Percentiles rank a stretch among this genome's conserved stretches.
phyloP scores from a whole-genome alignment of 1,284 basidiomycete species.

The Hemileccinum hortonii region DNA sequence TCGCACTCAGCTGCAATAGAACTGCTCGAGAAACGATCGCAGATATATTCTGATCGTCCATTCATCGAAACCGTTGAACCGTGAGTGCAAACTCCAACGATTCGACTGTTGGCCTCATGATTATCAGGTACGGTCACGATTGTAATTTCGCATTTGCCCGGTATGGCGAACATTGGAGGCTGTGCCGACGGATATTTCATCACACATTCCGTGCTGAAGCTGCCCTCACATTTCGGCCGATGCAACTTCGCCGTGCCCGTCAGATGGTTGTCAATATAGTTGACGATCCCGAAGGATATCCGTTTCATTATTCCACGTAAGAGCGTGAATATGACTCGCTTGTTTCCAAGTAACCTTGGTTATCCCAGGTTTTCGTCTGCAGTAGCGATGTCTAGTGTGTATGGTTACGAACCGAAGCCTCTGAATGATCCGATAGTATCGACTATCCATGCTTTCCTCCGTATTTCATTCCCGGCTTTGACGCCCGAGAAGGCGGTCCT shows the following conservation, averaged over 20 bases:
- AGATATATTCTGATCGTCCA: conserved; percentile 9
- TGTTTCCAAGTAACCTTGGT: background rate
- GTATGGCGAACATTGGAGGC: conserved; percentile 2
- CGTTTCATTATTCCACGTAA: conserved; percentile 2
- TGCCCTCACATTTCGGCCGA: conserved; percentile 2
- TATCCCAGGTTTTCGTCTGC: conserved; percentile 11
- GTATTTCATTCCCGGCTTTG: background rate
- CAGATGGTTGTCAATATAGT: conserved; percentile 7
- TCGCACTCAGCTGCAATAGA: background rate
- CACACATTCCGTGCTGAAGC: conserved; percentile 1
- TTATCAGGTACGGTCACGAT: background rate
- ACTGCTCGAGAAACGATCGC: conserved; percentile 8
- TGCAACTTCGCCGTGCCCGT: conserved; percentile 7
- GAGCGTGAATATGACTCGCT: background rate
- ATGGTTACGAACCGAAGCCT: conserved; percentile 13
- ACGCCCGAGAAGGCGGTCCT: conserved; percentile 2
- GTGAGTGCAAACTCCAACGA: background rate
- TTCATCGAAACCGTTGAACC: conserved; percentile 3
- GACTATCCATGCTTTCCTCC: background rate
- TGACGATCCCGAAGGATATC: conserved; percentile 1
- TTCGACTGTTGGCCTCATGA: background rate
- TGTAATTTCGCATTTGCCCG: background rate
- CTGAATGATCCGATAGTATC: conserved; percentile 12
- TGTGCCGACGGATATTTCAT: background rate
- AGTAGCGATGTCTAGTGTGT: conserved; percentile 14